Evolutionary conservation across 331 rosid genomes (phyloP), one percentile per base, ranked within the genome.

Genomic region (Arachis monticola): DNA sequence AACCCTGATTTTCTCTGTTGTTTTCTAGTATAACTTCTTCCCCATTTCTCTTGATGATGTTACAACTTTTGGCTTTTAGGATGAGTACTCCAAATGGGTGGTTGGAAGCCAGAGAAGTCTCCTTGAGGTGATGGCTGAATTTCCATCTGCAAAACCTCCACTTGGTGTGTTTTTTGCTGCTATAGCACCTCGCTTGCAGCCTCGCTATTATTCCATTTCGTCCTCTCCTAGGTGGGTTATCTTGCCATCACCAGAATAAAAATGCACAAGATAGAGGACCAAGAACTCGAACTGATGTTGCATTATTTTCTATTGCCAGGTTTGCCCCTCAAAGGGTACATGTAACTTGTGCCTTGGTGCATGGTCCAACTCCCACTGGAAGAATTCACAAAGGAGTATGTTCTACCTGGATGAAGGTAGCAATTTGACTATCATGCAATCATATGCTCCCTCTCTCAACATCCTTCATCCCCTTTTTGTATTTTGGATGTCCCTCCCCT

Each of bases 351-450:
- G 97, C 99, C 55, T 84, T 95, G 86, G 99, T 95, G 56, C 76
- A 84, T 77, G 98, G 96, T 77, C 92, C 94, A 62, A 92, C 90
- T 64, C 96, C 98, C 50, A 90, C 99, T 0, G 99, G 99, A n/a
- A 86, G 98, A 79, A 85, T 92, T 80, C 99, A 95, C 90, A 95
- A 88, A 88, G 99, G 99, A 87, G 83, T 95, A 9, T 92, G 97
- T 76, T 95, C 99, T 44, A 89, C 95, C 78, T 95, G 99, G 99
- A 95, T 95, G 99, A 95, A 92, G 99, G 99, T 95, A 89, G 52
- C 73, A 3, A 30, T 65, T 63, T 75, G 73, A 3, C 60, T 70
- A 48, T 35, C 52, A 40, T 77, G 65, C 60, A 50, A 60, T 57
- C 27, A 6, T 60, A 44, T 66, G 40, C 40, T 72, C 59, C 51